Percentiles rank a stretch among this genome's conserved stretches.
Conservation (phyloP, 495 filamentous ascomycete species). For the Xylaria castorea region DNA sequence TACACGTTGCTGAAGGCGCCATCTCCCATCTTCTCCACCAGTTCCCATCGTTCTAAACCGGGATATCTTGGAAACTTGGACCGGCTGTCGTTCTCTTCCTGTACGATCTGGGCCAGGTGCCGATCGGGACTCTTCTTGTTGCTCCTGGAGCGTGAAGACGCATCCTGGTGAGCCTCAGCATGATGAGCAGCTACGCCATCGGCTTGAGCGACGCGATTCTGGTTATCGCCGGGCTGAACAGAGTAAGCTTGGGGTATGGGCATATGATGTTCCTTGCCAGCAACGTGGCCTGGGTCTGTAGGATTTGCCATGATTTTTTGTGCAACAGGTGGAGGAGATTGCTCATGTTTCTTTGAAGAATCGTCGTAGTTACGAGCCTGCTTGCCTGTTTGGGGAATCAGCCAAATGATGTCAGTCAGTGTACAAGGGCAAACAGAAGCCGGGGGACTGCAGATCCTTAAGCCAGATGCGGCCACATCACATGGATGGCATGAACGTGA, state of each 20-base stretch:
- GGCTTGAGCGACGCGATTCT: slow-evolving; percentile 69
- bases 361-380: slow-evolving; percentile 76
- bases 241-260: slow-evolving; percentile 59
- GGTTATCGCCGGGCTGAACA: slow-evolving; percentile 61
- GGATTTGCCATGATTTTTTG: slow-evolving; percentile 54
- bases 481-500: slow-evolving; percentile 8
- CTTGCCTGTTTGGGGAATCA: slow-evolving; percentile 61
- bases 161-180: slow-evolving; percentile 44
- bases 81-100: slow-evolving; percentile 85
- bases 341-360: slow-evolving; percentile 57
- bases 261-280: slow-evolving; percentile 49
- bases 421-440: slow-evolving; percentile 19
- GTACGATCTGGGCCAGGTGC: slow-evolving; percentile 83
- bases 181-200: slow-evolving; percentile 64
- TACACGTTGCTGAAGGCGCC: slow-evolving; percentile 99
- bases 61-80: slow-evolving; percentile 91
- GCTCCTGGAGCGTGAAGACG: slow-evolving; percentile 40
- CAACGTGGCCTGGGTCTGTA: slow-evolving; percentile 55
- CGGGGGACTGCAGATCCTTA: slow-evolving; percentile 24
- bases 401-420: slow-evolving; percentile 40
- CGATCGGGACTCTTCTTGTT: slow-evolving; percentile 65
- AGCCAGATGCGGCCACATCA: slow-evolving; percentile 4
- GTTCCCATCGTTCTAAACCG: slow-evolving; percentile 85
- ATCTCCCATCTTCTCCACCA: slow-evolving; percentile 98
- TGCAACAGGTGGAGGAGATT: slow-evolving; percentile 60